Evolutionary conservation across 202 grass and related monocot genomes (phyloP).

Genomic region (Zizania palustris): DNA sequence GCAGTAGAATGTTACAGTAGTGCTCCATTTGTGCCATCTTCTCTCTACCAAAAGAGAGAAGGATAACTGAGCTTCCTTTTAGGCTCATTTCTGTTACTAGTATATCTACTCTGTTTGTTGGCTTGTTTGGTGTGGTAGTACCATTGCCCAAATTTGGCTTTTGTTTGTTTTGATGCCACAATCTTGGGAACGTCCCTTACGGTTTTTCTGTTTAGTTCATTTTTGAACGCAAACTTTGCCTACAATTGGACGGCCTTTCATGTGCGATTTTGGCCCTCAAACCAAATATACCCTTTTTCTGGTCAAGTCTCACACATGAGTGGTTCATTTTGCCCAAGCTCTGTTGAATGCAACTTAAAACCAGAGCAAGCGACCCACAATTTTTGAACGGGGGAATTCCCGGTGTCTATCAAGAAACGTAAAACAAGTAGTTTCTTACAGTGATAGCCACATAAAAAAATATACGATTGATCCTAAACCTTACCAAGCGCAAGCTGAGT

Average conservation of each 20-base stretch:
- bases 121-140: background rate
- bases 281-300: conserved; percentile 11
- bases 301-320: background rate
- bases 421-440: background rate
- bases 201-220: background rate
- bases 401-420: background rate
- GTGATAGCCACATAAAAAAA: background rate
- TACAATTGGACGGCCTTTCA: background rate
- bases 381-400: background rate
- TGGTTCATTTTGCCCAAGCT: background rate
- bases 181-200: background rate
- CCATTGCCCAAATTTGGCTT: background rate
- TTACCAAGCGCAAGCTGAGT: background rate
- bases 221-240: background rate
- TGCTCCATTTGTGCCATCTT: conserved; percentile 9
- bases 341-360: background rate
- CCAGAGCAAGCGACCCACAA: background rate
- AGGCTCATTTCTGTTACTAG: background rate
- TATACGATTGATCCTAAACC: background rate
- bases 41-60: background rate
- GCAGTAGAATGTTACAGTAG: background rate
- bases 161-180: background rate
- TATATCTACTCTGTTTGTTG: conserved; percentile 6
- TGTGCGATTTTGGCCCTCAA: background rate
- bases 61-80: background rate